Percentiles rank a stretch among this genome's conserved stretches.
Conservation (phyloP, 2,329 filamentous ascomycete genomes). For the Pseudogymnoascus destructans region DNA sequence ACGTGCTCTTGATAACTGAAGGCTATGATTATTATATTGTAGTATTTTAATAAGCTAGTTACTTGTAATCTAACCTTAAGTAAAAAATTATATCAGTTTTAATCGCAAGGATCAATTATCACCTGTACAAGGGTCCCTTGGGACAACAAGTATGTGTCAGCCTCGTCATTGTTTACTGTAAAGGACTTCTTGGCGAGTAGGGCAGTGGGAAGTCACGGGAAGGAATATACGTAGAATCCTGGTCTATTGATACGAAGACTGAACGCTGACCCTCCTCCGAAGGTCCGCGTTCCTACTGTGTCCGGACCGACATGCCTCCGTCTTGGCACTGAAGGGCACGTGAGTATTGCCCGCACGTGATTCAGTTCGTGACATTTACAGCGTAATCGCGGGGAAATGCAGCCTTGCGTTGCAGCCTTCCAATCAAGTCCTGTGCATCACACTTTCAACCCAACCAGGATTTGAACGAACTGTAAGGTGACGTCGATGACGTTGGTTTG, state of each 20-base stretch:
- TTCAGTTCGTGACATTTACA: no score
- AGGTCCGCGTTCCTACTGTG: no score
- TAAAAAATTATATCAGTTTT: not conserved
- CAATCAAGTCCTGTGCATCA: not conserved
- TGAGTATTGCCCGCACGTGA: no score
- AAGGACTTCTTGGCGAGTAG: no score
- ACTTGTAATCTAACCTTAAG: not conserved
- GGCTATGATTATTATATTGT: not conserved
- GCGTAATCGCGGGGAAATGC: not conserved
- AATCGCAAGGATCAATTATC: not conserved
- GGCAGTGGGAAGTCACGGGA: no score
- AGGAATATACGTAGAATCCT: no score
- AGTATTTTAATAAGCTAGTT: not conserved
- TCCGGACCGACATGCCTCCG: no score
- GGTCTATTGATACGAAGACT: no score
- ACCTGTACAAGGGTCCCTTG: constrained; percentile 14
- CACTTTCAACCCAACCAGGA: not conserved
- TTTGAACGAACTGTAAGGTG: not conserved
- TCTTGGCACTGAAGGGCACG: no score
- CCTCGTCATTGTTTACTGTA: constrained; percentile 7
- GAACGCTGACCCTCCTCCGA: no score
- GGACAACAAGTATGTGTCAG: constrained; percentile 11
- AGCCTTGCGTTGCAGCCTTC: not conserved
- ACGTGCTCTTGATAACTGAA: not conserved
- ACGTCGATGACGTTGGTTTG: not conserved